Evolutionary conservation across 1,139 yeast species (phyloP).

Genomic region (Pichia sp.): DNA sequence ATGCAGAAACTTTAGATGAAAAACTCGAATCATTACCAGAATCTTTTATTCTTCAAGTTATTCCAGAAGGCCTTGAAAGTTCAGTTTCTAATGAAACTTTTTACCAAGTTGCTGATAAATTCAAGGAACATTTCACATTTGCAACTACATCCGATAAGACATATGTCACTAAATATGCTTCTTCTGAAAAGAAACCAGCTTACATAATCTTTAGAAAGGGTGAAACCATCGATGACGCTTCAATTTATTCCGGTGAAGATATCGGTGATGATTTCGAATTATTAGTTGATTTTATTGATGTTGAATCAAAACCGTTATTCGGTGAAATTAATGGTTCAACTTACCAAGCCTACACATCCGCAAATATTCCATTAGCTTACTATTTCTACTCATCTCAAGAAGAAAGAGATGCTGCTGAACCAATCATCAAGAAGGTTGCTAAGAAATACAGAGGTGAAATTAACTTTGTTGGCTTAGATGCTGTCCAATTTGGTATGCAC

Average conservation of each 20-base stretch:
- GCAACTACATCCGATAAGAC: constrained; percentile 47
- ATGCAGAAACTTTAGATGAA: constrained; percentile 44
- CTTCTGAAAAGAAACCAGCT: constrained; percentile 36
- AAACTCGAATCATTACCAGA: constrained; percentile 41
- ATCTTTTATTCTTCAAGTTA: constrained; percentile 50
- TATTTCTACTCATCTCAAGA: constrained; percentile 71
- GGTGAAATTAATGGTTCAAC: constrained; percentile 88
- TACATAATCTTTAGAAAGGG: constrained; percentile 43
- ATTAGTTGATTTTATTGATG: constrained; percentile 51
- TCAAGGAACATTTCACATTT: constrained; percentile 60
- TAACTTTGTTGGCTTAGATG: constrained; percentile 86
- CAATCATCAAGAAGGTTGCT: constrained; percentile 55
- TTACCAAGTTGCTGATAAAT: constrained; percentile 44
- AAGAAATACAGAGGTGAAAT: constrained; percentile 72
- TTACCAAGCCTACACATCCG: constrained; percentile 65
- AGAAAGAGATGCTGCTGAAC: constrained; percentile 52
- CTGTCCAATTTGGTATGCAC: constrained; percentile 74
- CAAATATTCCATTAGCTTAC: constrained; percentile 77
- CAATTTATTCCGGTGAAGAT: constrained; percentile 36
- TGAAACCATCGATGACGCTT: constrained; percentile 35
- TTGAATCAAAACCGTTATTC: constrained; percentile 76
- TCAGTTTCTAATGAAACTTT: constrained; percentile 39
- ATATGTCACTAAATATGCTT: constrained; percentile 39
- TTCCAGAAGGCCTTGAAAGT: constrained; percentile 36
- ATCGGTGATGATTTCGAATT: constrained; percentile 28